Percentiles rank a stretch among this genome's conserved stretches.
These are phyloP conservation scores for Phytophthora tubulina DNA, from an alignment of 352 stramenopile species.

Conservation along the genomic window DNA sequence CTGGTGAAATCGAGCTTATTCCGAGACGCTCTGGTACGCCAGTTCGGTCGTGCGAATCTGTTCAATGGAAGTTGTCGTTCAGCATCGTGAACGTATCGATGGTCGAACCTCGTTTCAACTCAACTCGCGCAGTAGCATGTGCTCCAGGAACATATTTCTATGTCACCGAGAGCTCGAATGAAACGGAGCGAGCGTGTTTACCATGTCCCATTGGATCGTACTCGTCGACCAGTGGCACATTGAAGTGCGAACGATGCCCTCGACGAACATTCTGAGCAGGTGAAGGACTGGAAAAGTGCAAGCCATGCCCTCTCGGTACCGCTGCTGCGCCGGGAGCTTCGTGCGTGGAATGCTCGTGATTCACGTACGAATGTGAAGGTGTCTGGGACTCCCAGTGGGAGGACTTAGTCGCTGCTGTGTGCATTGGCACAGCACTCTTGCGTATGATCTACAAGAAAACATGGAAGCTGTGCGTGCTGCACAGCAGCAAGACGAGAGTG, in stretches of 20 bases:
- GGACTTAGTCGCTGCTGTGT: slow-evolving; percentile 48
- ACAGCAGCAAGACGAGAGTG: slow-evolving; percentile 51
- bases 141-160: slow-evolving; percentile 45
- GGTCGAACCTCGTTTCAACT: slow-evolving; percentile 29
- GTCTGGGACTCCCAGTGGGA: slow-evolving; percentile 47
- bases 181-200: slow-evolving; percentile 27
- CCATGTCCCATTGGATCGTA: slow-evolving; percentile 52
- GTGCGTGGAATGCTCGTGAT: slow-evolving; percentile 63
- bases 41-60: slow-evolving; percentile 26
- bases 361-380: slow-evolving; percentile 58
- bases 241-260: slow-evolving; percentile 52
- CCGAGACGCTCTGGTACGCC: slow-evolving; percentile 36
- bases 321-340: slow-evolving; percentile 47
- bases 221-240: slow-evolving; percentile 35
- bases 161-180: neutral
- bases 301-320: slow-evolving; percentile 45
- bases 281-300: slow-evolving; percentile 51
- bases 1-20: slow-evolving; percentile 27
- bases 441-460: slow-evolving; percentile 44
- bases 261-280: slow-evolving; percentile 46
- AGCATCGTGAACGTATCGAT: slow-evolving; percentile 35
- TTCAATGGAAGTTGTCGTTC: slow-evolving; percentile 23
- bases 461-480: slow-evolving; percentile 30
- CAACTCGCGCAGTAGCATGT: slow-evolving; percentile 47
- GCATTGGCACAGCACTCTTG: slow-evolving; percentile 26